Percentiles rank a stretch among this genome's conserved stretches.
Evolutionary conservation across 306 rosid species (phyloP).

Genomic region (peach (Prunus persica)): DNA sequence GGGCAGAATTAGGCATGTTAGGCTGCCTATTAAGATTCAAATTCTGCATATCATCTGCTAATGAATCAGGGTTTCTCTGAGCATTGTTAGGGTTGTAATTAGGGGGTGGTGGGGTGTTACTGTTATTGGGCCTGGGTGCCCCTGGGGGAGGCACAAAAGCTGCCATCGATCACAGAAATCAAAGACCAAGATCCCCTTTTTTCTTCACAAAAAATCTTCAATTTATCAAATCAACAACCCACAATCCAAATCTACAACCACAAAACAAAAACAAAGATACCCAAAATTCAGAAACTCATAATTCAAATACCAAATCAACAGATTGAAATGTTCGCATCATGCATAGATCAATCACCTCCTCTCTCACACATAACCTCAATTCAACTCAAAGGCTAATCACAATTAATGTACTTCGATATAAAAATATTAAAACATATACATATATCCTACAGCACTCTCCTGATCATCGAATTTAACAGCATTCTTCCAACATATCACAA

Average conservation of each 20-base stretch:
- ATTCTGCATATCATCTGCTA: slow-evolving; percentile 62
- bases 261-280: neutral
- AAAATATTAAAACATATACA: neutral
- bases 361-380: neutral
- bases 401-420: neutral
- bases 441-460: neutral
- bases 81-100: slow-evolving; percentile 60
- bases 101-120: slow-evolving; percentile 44
- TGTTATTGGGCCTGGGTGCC: slow-evolving; percentile 78
- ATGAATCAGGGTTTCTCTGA: slow-evolving; percentile 42
- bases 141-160: slow-evolving; percentile 96
- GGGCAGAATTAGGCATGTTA: slow-evolving; percentile 51
- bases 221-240: slow-evolving; percentile 25
- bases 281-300: slow-evolving; percentile 5
- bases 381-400: neutral
- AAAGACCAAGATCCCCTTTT: slow-evolving; percentile 31
- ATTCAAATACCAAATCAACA: neutral
- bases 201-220: neutral
- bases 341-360: slow-evolving; percentile 20
- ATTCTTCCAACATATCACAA: neutral
- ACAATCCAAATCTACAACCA: slow-evolving; percentile 28
- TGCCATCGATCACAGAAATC: slow-evolving; percentile 60
- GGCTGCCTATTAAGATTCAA: slow-evolving; percentile 66
- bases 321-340: neutral
- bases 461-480: neutral